Evolutionary conservation across 495 filamentous ascomycete species (phyloP), one percentile per base, ranked within the genome.

Genomic region (Achaetomiella virescens): DNA sequence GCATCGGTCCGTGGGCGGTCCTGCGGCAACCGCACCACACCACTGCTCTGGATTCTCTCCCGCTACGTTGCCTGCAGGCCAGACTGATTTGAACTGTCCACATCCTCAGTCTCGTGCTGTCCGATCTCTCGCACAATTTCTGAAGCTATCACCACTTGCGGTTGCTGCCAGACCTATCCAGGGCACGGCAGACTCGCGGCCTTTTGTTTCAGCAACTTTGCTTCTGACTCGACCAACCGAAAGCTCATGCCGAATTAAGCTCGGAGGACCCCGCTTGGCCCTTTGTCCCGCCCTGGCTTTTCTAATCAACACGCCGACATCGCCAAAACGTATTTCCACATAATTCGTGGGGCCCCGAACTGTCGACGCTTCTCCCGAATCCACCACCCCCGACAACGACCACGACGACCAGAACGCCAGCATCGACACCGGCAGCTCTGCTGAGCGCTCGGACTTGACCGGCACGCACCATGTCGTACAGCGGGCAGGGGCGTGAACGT

Each of bases 401-500:
- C 11, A 20, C 18, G 14, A 44, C 5, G 22, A 24, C 12, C 9
- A 10, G n/a, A 8, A 22, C 25, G 15, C 12, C 14, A 8, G 4
- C 27, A 31, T 31, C 29, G 31, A 33, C 18, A 24, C 24, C 37
- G 18, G 14, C 53, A 36, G n/a, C 53, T 42, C 45, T 18, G 21
- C 53, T 22, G 53, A 48, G 45, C 36, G 50, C 50, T 20, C 25
- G 50, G 38, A 9, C 9, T 38, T n/a, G n/a, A 31, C 45, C 14
- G 20, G 15, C 24, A 33, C 22, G 6, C 62, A 64, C 25, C 56
- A 90, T 91, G 88, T 75, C 86, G 61, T 90, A 79, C 66, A 81
- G 79, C 73, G 42, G 86, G 89, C 47, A 81, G 83, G 55, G 83
- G 79, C 49, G 86, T 88, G 58, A 95, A 91, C 67, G 88, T 96